Conservation (phyloP, 129 eudicot genomes). For the Flaveria ramosissima region DNA sequence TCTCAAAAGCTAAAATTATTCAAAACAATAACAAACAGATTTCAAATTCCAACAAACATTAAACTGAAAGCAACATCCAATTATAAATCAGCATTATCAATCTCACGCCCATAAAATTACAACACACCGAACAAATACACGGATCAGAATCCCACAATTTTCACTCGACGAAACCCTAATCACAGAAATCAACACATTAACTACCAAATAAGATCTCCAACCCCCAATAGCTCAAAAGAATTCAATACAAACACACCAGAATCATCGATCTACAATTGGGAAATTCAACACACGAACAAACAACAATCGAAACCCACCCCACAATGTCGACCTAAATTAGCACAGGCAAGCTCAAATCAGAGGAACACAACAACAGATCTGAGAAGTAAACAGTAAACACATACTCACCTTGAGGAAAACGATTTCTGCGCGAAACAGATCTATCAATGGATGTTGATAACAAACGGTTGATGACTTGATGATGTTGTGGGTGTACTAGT, state of each 20-base stretch:
- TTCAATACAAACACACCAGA: not conserved
- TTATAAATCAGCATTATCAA: not conserved
- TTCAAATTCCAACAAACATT: not conserved
- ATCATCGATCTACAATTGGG: not conserved
- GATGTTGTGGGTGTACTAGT: not conserved
- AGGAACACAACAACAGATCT: not conserved
- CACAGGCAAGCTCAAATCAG: not conserved
- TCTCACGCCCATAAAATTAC: not conserved
- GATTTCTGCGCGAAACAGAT: conserved; percentile 26
- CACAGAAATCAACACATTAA: conserved; percentile 10
- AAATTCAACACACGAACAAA: not conserved
- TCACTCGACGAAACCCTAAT: conserved; percentile 11
- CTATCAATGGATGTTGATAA: conserved; percentile 1
- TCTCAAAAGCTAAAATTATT: too few relatives aligned
- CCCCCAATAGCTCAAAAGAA: not conserved
- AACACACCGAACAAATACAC: not conserved
- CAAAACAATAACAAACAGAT: too few relatives aligned
- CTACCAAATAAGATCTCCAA: too few relatives aligned
- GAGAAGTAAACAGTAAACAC: conserved; percentile 12
- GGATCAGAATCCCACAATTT: conserved; percentile 11
- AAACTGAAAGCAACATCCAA: not conserved
- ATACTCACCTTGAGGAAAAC: conserved; percentile 6
- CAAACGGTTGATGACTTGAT: not conserved
- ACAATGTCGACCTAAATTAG: not conserved
- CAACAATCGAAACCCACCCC: not conserved